phyloP scores from a whole-genome alignment of 768 basidiomycete species.

The Porpolomopsis calyptriformis region DNA sequence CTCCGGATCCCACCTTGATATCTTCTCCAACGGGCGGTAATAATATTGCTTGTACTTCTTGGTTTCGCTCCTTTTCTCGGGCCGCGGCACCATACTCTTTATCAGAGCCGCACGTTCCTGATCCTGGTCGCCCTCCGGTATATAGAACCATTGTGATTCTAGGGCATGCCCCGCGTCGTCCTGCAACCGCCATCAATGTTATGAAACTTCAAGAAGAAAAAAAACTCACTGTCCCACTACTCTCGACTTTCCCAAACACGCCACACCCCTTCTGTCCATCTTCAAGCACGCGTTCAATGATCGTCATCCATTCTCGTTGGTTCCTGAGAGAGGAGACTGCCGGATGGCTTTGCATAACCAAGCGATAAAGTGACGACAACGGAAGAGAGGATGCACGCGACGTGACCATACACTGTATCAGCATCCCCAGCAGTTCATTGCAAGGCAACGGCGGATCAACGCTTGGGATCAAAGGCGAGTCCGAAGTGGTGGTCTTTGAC shows the following conservation, averaged over 20 bases:
- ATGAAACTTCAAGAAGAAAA: background rate
- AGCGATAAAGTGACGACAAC: conserved; percentile 39
- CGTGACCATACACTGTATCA: conserved; percentile 62
- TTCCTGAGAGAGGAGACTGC: conserved; percentile 31
- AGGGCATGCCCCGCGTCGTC: conserved; percentile 39
- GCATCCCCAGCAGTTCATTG: conserved; percentile 48
- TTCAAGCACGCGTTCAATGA: conserved; percentile 43
- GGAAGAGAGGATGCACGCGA: conserved; percentile 61
- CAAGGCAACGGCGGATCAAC: conserved; percentile 21
- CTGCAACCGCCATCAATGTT: conserved; percentile 18
- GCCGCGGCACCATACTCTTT: conserved; percentile 62
- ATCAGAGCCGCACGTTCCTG: conserved; percentile 59
- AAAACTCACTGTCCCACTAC: conserved; percentile 44
- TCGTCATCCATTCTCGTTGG: conserved; percentile 37
- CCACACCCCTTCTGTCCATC: conserved; percentile 37
- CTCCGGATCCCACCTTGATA: conserved; percentile 64
- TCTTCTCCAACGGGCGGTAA: conserved; percentile 63
- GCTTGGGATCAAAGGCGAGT: too few relatives aligned
- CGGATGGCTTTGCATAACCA: conserved; percentile 44
- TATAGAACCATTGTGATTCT: conserved; percentile 68
- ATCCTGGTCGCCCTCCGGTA: conserved; percentile 61
- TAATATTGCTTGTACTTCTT: conserved; percentile 85
- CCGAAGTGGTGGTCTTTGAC: too few relatives aligned
- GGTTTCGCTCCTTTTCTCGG: conserved; percentile 63
- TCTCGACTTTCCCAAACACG: conserved; percentile 65